phyloP scores from a whole-genome alignment of 2,329 filamentous ascomycete genomes.

The Fusarium coffeatum region DNA sequence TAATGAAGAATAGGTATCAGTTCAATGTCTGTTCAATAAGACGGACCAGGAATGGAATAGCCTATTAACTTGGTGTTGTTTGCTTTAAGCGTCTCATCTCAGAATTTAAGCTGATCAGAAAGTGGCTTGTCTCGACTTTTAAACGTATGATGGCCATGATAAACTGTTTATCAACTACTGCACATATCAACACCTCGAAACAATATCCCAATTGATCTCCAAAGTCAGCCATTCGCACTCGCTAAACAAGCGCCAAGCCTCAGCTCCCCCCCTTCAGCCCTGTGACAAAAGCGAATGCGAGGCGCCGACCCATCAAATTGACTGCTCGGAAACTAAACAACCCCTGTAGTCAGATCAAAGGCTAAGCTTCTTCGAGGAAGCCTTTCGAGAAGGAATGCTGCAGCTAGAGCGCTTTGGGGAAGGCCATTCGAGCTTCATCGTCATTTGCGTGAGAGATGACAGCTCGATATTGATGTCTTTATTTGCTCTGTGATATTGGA shows the following conservation, averaged over 20 bases:
- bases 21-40: background rate
- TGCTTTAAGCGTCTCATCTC: conserved; percentile 4
- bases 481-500: background rate
- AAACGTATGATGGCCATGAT: background rate
- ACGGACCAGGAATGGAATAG: background rate
- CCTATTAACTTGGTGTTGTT: background rate
- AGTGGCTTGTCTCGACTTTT: background rate
- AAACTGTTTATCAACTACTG: background rate
- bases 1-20: background rate
- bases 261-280: conserved; percentile 20
- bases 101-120: background rate
- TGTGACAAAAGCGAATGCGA: conserved; percentile 32
- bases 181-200: conserved; percentile 1
- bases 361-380: background rate
- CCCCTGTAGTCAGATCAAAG: background rate
- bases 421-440: conserved; percentile 26
- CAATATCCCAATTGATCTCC: background rate
- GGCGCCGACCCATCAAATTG: conserved; percentile 3
- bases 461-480: conserved; percentile 17
- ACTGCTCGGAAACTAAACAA: conserved; percentile 12
- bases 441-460: conserved; percentile 23
- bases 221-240: conserved; percentile 16
- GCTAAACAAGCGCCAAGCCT: conserved; percentile 16
- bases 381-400: conserved; percentile 7
- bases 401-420: conserved; percentile 20